These are phyloP conservation scores for Xylaria sp. DNA, from an alignment of 2,329 filamentous ascomycete species.

Conservation along the genomic window DNA sequence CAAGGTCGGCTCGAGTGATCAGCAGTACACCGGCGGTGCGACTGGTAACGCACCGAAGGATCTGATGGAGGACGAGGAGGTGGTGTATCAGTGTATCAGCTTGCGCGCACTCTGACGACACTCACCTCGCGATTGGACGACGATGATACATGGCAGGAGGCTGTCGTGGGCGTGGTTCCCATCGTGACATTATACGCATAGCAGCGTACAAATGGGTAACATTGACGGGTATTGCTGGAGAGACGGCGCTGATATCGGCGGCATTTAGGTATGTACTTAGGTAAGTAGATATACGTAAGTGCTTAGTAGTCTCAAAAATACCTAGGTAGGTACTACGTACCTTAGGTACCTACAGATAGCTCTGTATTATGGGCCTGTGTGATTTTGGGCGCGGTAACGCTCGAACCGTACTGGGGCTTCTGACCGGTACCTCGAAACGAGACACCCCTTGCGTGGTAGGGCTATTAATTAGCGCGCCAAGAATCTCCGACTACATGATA, in stretches of 20 bases:
- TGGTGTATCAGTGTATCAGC: constrained; percentile 27
- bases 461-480: too few species aligned
- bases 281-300: too few species aligned
- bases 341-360: too few species aligned
- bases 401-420: too few species aligned
- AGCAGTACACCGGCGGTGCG: constrained; percentile 28
- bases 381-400: too few species aligned
- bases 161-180: constrained; percentile 10
- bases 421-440: too few species aligned
- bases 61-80: constrained; percentile 26
- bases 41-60: constrained; percentile 21
- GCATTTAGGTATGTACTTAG: too few species aligned
- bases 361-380: too few species aligned
- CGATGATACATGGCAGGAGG: constrained; percentile 15
- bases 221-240: constrained; percentile 15
- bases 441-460: too few species aligned
- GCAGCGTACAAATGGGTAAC: constrained; percentile 29
- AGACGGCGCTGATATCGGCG: neutral
- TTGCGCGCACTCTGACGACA: constrained; percentile 18
- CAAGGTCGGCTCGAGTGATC: constrained; percentile 17
- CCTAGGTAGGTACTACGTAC: too few species aligned
- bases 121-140: constrained; percentile 27
- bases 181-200: constrained; percentile 15
- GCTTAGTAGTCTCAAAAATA: too few species aligned
- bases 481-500: too few species aligned